phyloP scores from a whole-genome alignment of 148 eudicot species.

The Suaeda aralocaspica region DNA sequence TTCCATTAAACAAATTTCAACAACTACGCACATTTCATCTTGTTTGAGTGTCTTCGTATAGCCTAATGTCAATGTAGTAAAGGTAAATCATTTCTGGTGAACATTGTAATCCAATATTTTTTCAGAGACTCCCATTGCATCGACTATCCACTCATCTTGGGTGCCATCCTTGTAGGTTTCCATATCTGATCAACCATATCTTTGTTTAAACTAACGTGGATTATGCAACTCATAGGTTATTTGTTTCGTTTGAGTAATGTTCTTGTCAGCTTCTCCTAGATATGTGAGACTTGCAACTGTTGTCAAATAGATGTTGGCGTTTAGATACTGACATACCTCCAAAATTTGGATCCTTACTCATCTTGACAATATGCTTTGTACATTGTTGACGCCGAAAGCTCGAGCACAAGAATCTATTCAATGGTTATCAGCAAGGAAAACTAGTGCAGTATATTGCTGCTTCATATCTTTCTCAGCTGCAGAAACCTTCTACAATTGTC shows the following conservation, averaged over 20 bases:
- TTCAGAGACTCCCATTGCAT: too few relatives aligned
- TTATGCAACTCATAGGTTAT: too few relatives aligned
- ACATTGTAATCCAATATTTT: too few relatives aligned
- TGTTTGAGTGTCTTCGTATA: too few relatives aligned
- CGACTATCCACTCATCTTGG: too few relatives aligned
- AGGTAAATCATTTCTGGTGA: too few relatives aligned
- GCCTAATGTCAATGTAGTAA: too few relatives aligned
- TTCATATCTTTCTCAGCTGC: conserved; percentile 62
- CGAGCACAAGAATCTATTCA: conserved; percentile 86
- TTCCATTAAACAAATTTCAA: too few relatives aligned
- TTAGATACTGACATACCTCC: conserved; percentile 64
- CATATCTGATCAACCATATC: too few relatives aligned
- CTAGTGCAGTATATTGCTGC: conserved; percentile 53
- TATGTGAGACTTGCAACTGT: conserved; percentile 39
- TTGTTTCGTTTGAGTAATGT: conserved; percentile 37
- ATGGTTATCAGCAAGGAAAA: conserved; percentile 72
- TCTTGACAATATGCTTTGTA: conserved; percentile 50
- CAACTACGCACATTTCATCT: too few relatives aligned
- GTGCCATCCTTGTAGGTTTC: too few relatives aligned
- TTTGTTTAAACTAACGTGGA: too few relatives aligned
- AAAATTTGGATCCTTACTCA: conserved; percentile 40
- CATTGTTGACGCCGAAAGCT: conserved; percentile 49
- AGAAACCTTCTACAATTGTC: conserved; percentile 76
- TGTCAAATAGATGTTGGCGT: conserved; percentile 55
- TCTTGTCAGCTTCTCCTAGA: conserved; percentile 54